Percentiles rank a stretch among this genome's conserved stretches.
Evolutionary conservation across 169 alveolate genomes (phyloP).

Genomic region (Plasmodium adleri): DNA sequence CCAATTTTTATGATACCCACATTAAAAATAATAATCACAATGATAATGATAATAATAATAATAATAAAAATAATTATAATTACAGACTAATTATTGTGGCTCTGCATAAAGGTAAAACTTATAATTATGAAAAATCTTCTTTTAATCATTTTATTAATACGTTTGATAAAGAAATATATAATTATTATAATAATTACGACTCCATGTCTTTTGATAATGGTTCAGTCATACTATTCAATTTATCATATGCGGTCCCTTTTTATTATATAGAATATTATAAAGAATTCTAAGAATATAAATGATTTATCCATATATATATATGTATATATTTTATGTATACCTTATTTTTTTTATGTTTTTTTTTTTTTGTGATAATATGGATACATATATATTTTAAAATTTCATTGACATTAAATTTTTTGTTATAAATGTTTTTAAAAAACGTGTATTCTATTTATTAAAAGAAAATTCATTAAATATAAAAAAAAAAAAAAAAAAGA

Average conservation of each 20-base stretch:
- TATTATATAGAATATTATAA: constrained; percentile 54
- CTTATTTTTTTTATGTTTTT: not conserved
- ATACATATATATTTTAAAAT: not conserved
- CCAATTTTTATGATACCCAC: constrained; percentile 46
- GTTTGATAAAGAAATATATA: constrained; percentile 18
- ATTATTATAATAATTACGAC: constrained; percentile 51
- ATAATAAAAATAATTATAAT: not conserved
- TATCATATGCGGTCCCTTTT: constrained; percentile 73
- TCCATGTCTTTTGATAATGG: constrained; percentile 44
- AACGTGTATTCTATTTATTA: too few relatives aligned
- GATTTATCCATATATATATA: not conserved
- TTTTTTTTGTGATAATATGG: not conserved
- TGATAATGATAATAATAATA: not conserved
- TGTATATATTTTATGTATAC: not conserved
- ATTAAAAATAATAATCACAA: not conserved
- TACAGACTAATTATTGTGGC: constrained; percentile 67
- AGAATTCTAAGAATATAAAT: not conserved
- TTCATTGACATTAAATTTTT: too few relatives aligned
- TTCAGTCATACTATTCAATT: constrained; percentile 42
- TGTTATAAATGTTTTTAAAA: too few relatives aligned
- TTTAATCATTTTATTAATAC: constrained; percentile 26
- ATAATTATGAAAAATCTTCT: constrained; percentile 32
- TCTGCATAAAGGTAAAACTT: constrained; percentile 61
- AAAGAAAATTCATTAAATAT: too few relatives aligned
- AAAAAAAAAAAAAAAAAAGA: too few relatives aligned